phyloP scores from a whole-genome alignment of 192 early-diverging fungal species.

The Entophlyctis luteolus region DNA sequence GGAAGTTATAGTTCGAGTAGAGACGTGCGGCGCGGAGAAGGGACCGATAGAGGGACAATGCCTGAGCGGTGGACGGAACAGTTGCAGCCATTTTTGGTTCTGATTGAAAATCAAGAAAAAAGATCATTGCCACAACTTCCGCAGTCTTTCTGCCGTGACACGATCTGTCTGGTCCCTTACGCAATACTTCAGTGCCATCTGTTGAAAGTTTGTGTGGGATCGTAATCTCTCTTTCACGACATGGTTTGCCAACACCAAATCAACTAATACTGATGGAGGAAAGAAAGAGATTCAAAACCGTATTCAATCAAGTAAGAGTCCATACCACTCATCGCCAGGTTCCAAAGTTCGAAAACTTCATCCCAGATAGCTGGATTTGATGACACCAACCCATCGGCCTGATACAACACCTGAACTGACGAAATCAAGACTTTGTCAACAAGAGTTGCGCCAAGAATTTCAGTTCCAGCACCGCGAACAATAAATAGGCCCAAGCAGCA shows the following conservation, averaged over 20 bases:
- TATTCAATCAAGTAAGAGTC: no score
- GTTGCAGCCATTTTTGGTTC: neutral
- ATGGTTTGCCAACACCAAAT: no score
- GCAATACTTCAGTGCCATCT: no score
- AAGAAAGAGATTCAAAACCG: no score
- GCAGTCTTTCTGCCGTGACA: no score
- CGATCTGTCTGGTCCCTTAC: no score
- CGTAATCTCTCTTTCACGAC: no score
- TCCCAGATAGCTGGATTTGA: neutral
- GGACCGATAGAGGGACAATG: conserved; percentile 71
- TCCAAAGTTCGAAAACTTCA: conserved; percentile 18
- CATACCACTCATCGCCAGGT: neutral
- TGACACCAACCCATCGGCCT: neutral
- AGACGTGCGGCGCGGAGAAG: conserved; percentile 69
- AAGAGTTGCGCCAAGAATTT: neutral
- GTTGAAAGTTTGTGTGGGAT: no score
- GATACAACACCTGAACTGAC: neutral
- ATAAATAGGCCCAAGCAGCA: conserved; percentile 14
- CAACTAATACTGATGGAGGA: no score
- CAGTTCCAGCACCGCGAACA: neutral
- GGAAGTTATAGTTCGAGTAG: conserved; percentile 85
- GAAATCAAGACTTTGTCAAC: neutral
- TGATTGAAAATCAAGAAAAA: neutral
- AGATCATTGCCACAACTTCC: neutral
- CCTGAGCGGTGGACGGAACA: conserved; percentile 46